Base-by-base conservation (phyloP, 1,284 basidiomycete species). In the Salmacisia buchloeana region DNA sequence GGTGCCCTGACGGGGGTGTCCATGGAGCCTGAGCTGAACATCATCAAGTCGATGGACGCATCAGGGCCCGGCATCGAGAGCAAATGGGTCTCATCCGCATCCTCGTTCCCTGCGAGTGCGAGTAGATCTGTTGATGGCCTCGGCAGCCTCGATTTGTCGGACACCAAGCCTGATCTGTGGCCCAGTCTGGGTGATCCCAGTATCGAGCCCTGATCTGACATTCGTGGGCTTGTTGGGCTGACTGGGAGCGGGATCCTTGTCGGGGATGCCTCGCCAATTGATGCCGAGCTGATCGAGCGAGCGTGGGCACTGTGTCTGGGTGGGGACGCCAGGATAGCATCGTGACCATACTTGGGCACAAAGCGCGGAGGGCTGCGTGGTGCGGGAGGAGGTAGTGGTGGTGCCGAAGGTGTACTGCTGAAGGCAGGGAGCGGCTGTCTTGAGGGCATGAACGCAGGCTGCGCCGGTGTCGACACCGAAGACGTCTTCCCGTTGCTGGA, bases 11-110 rank as follows among this genome's bases (percentile, higher is more conserved):
- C 12, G 10, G 59, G 59, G 38, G 35, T 71, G 41, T n/a, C n/a
- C n/a, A n/a, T n/a, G n/a, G n/a, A n/a, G 49, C 49, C 34, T 3
- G 49, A 54, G 29, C 27, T 39, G 58, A 74, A 72, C 49, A 65
- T 66, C 70, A 74, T 74, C 61, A 74, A 54, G 59, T 74, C 72
- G 58, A 74, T 66, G 7, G 72, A 70, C 29, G 64, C 72, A 34
- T 74, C 73, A 18, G 64, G 49, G 13, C 49, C 49, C 12, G 49
- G 29, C 49, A 54, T 54, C 29, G 27, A 31, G 25, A 54, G 49
- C 27, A 54, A 33, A 25, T 54, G 49, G 13, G 49, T 31, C 29
- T 18, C 49, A n/a, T 54, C 49, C 27, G 25, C 49, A 29, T 54
- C 49, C 29, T 54, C 49, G 3, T 27, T 31, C 6, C 27, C 27